phyloP scores from a whole-genome alignment of 306 rosid genomes.

The Comarum palustre region DNA sequence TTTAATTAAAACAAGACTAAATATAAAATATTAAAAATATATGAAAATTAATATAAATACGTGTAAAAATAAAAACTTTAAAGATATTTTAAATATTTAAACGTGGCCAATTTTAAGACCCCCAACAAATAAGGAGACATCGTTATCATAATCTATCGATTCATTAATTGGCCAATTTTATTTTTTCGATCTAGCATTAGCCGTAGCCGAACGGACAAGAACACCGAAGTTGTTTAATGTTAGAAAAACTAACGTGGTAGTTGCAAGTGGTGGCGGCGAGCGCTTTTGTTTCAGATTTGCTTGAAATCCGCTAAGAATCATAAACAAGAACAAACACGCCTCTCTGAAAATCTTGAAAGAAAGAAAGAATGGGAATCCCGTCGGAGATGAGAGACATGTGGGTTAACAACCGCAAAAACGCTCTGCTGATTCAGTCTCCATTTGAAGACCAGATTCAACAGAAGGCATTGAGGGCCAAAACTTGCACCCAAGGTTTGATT shows the following conservation, averaged over 20 bases:
- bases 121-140: too few relatives aligned
- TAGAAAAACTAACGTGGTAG: background rate
- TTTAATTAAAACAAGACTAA: too few relatives aligned
- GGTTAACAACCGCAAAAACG: slow-evolving; percentile 34
- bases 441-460: slow-evolving; percentile 46
- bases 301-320: background rate
- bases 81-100: too few relatives aligned
- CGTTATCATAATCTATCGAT: too few relatives aligned
- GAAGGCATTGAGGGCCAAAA: slow-evolving; percentile 40
- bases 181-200: too few relatives aligned
- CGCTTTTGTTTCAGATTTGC: background rate
- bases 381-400: slow-evolving; percentile 60
- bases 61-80: too few relatives aligned
- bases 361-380: slow-evolving; percentile 56
- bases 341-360: background rate
- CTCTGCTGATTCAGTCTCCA: slow-evolving; percentile 61
- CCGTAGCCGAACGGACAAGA: background rate
- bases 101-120: too few relatives aligned
- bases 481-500: slow-evolving; percentile 50
- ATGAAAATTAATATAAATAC: too few relatives aligned
- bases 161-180: too few relatives aligned
- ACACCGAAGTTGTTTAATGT: background rate
- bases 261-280: background rate
- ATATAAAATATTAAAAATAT: too few relatives aligned
- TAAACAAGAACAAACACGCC: background rate